Evolutionary conservation across 1,284 basidiomycete species (phyloP).

Genomic region (Phenoliferia sp.): DNA sequence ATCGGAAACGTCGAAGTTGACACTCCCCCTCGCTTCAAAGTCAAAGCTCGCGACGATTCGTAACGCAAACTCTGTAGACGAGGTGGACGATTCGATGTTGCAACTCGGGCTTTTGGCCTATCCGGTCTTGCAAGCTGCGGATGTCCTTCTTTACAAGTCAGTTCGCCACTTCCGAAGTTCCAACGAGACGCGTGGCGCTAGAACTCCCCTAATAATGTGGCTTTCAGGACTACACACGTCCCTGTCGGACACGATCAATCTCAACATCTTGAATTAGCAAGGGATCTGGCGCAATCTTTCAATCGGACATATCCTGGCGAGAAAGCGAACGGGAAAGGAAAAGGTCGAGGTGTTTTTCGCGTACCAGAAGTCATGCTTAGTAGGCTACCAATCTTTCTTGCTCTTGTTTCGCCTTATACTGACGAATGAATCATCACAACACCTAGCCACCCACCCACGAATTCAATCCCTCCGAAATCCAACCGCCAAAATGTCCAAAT

Average conservation of each 20-base stretch:
- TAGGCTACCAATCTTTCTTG: conserved; percentile 46
- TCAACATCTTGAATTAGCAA: conserved; percentile 83
- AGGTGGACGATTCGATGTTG: conserved; percentile 74
- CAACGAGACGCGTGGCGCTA: no score
- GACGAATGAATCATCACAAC: not conserved
- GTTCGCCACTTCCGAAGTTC: conserved; percentile 24
- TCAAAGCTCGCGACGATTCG: conserved; percentile 67
- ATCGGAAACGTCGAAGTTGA: not conserved
- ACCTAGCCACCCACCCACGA: conserved; percentile 60
- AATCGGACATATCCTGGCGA: conserved; percentile 53
- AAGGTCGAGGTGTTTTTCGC: conserved; percentile 56
- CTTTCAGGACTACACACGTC: conserved; percentile 78
- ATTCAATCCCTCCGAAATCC: conserved; percentile 78
- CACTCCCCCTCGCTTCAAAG: conserved; percentile 44
- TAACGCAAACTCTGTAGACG: conserved; percentile 66
- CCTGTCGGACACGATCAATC: conserved; percentile 94
- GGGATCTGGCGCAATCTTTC: conserved; percentile 77
- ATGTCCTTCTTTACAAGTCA: conserved; percentile 79
- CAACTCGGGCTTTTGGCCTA: conserved; percentile 85
- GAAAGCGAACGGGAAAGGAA: conserved; percentile 18
- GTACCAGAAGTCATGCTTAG: conserved; percentile 70
- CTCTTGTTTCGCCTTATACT: not conserved
- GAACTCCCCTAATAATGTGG: not conserved
- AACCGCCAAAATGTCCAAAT: conserved; percentile 91
- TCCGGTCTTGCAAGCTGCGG: conserved; percentile 89